Base-by-base conservation (phyloP, 1,284 basidiomycete genomes). In the Ceratobasidium sp. region DNA sequence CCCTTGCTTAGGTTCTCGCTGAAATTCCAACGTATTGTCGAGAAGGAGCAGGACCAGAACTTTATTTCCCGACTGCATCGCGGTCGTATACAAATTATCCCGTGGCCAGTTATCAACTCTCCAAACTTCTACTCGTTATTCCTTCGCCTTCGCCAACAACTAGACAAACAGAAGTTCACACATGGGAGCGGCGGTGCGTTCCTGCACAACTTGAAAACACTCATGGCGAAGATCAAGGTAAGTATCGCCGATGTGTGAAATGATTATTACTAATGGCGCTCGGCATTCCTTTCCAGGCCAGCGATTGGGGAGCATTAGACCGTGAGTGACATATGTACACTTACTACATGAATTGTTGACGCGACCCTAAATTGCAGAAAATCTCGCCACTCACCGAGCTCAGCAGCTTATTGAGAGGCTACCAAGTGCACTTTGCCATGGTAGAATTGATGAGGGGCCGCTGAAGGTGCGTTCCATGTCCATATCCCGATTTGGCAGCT, bases 221-320 rank as follows among this genome's bases (percentile, higher is more conserved):
- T 88, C 43, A 88, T 88, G 86, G 86, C 86, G 3, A 88, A 88
- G 69, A 73, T 88, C 62, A 87, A 88, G 81, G 87, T 84, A 64
- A 15, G 67, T n/a, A 4, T 27, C 32, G 34, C 25, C 13, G 13
- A 13, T 42, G 25, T 27, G 12, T 22, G 20, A 13, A 29, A 40
- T 12, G 25, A n/a, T 1, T 1, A 25, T 40, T 20, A 56, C 8
- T 13, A 1, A 34, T 40, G 17, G 17, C 38, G 17, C 38, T 40
- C 4, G 6, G 17, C 42, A 15, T 45, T n/a, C 42, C n/a, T n/a
- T 4, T 6, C 29, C 32, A 68, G 64, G 35, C 64, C 15, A 68
- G 43, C 20, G 69, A 70, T 32, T 70, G 69, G 69, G 53, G 60
- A 31, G 29, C 72, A 35, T 25, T 73, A 13, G 72, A 73, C 32